Conservation (phyloP, 352 stramenopile genomes). For the Globisporangium camurandrum region DNA sequence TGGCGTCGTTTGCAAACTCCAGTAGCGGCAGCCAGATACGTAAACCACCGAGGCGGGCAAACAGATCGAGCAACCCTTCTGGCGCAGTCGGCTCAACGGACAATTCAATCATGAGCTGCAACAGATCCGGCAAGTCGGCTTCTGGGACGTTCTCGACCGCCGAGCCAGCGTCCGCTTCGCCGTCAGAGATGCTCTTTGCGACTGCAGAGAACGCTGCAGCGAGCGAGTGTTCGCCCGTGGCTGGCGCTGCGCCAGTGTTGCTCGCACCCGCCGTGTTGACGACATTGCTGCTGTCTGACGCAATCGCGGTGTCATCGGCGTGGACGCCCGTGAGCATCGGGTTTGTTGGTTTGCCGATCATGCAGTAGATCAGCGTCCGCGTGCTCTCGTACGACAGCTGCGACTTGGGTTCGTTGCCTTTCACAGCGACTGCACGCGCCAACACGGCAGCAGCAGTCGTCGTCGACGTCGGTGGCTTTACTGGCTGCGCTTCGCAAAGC, state of each 20-base stretch:
- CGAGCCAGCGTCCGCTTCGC: conserved; percentile 55
- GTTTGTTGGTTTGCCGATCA: conserved; percentile 80
- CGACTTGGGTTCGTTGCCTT: conserved; percentile 58
- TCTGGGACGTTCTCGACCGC: conserved; percentile 72
- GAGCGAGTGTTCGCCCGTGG: conserved; percentile 17
- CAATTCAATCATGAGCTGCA: conserved; percentile 73
- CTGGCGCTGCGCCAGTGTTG: neutral
- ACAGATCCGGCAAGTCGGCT: conserved; percentile 59
- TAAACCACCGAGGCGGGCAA: conserved; percentile 65
- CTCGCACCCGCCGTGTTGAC: no score
- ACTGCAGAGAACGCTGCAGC: conserved; percentile 29
- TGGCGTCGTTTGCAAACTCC: conserved; percentile 60
- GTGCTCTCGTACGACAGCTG: conserved; percentile 80
- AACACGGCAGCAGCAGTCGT: conserved; percentile 62
- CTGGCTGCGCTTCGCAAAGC: conserved; percentile 55
- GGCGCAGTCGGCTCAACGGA: conserved; percentile 65
- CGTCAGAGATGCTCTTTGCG: conserved; percentile 54
- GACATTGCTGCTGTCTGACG: conserved; percentile 30
- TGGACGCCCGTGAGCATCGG: conserved; percentile 56
- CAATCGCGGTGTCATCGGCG: conserved; percentile 44
- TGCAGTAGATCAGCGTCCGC: conserved; percentile 77
- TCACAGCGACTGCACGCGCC: conserved; percentile 23
- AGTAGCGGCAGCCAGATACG: conserved; percentile 77
- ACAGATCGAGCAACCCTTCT: conserved; percentile 61
- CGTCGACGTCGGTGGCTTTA: conserved; percentile 21